Base-by-base conservation (phyloP, 2,329 filamentous ascomycete species). In the Cryphonectria carpinicola region DNA sequence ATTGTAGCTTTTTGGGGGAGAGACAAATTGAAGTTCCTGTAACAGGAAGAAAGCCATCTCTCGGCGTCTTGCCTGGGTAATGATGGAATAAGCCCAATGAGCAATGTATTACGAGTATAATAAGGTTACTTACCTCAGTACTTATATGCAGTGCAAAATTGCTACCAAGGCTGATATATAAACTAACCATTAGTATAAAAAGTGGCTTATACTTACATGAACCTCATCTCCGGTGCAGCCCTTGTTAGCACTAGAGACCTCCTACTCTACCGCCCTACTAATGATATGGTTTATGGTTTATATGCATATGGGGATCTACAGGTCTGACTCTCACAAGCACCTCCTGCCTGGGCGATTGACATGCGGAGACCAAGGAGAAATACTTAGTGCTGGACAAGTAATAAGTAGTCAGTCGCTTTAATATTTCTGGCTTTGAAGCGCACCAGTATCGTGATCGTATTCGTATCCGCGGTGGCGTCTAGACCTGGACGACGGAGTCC, bases 391-490 rank as follows among this genome's bases (percentile, higher is more conserved):
- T 49, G 7, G 32, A 32, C 32, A 32, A 32, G 46, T 39, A 11
- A 39, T 39, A 11, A 39, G 8, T n/a, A n/a, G 46, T 49, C 17
- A 49, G 19, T 49, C 5, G 43, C 43, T 7, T 49, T 8, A 7
- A 22, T 32, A 32, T 32, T 4, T 49, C 43, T 49, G 37, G 11
- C 37, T 11, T 49, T 28, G 4, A 28, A 56, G 11, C 5, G 11
- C 5, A 54, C 13, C 28, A 58, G 54, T 2, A 58, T 35, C 54
- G 54, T 58, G 54, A 62, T 62, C 60, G 60, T 62, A 62, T 62
- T 62, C 60, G 60, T 62, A 62, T 62, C 35, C 37, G 60, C 22
- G n/a, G 22, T n/a, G 14, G 60, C 28, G 37, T 2, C 25, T n/a
- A 56, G 52, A 14, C 25, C 56, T 35, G 17, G 14, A 25, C 8